Conservation (phyloP, 2,329 filamentous ascomycete species). For the Reticulascus tulasneorum region DNA sequence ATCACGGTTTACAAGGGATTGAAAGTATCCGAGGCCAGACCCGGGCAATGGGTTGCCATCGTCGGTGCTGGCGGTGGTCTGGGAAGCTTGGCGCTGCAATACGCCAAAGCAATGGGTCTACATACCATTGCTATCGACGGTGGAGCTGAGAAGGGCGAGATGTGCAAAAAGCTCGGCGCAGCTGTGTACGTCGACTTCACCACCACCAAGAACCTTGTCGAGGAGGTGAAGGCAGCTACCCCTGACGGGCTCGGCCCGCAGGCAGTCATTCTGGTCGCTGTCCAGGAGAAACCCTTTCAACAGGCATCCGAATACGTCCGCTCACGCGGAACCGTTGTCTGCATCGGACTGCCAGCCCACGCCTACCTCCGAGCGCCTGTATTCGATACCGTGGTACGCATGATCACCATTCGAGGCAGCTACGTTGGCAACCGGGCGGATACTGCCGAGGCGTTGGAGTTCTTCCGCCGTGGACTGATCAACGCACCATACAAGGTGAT, state of each 20-base stretch:
- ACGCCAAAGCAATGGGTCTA: constrained; percentile 87
- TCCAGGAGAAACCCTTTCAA: constrained; percentile 89
- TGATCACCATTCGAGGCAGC: constrained; percentile 88
- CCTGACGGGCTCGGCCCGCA: constrained; percentile 79
- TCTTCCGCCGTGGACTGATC: constrained; percentile 80
- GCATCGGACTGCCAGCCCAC: constrained; percentile 80
- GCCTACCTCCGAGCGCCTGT: constrained; percentile 80
- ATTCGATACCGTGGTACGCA: constrained; percentile 82
- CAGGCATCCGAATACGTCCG: constrained; percentile 88
- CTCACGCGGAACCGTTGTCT: constrained; percentile 75
- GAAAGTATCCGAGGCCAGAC: constrained; percentile 72
- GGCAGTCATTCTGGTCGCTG: constrained; percentile 82
- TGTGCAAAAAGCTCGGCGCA: constrained; percentile 69
- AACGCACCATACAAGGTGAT: constrained; percentile 82
- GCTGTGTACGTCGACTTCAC: constrained; percentile 75
- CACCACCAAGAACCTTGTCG: constrained; percentile 70
- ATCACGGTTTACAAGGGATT: constrained; percentile 90
- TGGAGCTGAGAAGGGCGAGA: constrained; percentile 73
- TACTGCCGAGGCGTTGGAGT: constrained; percentile 83
- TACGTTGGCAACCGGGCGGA: constrained; percentile 94
- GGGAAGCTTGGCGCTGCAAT: constrained; percentile 76
- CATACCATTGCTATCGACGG: constrained; percentile 77
- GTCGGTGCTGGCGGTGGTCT: constrained; percentile 84
- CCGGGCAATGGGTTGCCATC: constrained; percentile 77
- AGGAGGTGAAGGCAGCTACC: constrained; percentile 78